Evolutionary conservation across 2,329 filamentous ascomycete genomes (phyloP).

Genomic region (Arthrobotrys sphaeroides): DNA sequence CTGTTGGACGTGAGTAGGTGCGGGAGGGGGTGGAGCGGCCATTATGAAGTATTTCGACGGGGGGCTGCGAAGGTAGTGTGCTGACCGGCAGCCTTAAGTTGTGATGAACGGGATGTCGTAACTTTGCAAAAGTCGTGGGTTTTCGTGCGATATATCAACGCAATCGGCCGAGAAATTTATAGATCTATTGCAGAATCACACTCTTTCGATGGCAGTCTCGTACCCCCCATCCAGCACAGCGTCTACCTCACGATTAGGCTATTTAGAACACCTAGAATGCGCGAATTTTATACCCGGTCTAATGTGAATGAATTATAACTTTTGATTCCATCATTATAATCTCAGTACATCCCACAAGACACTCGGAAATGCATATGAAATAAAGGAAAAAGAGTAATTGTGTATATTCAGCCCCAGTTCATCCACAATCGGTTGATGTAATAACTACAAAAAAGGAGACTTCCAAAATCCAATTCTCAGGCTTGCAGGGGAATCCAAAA

Average conservation of each 20-base stretch:
- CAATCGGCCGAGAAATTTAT: neutral
- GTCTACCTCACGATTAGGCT: neutral
- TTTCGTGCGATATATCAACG: neutral
- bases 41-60: constrained; percentile 7
- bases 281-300: too few relatives aligned
- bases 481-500: constrained; percentile 5
- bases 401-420: constrained; percentile 22
- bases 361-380: constrained; percentile 1
- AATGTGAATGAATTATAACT: neutral
- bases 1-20: constrained; percentile 1
- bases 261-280: neutral
- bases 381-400: neutral
- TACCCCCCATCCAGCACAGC: too few relatives aligned
- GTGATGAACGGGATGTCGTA: neutral
- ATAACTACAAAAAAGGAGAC: constrained; percentile 33
- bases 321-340: neutral
- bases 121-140: too few relatives aligned
- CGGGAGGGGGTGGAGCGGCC: neutral
- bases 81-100: constrained; percentile 18
- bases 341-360: neutral
- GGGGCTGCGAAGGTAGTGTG: neutral
- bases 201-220: too few relatives aligned
- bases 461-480: constrained; percentile 28
- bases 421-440: constrained; percentile 15
- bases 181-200: too few relatives aligned